Conservation (phyloP, 345 rosid species). For the Sonneratia caseolaris region DNA sequence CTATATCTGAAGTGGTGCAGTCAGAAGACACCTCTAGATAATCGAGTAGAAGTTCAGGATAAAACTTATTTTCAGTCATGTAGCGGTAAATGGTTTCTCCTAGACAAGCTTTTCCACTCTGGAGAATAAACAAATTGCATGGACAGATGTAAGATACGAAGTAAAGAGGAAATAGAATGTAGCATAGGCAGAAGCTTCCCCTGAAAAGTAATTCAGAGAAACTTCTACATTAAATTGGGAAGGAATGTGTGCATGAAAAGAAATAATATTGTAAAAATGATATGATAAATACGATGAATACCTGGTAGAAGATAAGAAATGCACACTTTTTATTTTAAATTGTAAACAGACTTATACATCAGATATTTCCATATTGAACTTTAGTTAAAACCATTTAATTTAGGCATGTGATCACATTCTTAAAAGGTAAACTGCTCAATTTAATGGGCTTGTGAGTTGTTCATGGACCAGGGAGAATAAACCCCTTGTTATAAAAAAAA, state of each 20-base stretch:
- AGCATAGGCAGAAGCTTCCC: too few relatives aligned
- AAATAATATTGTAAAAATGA: not conserved
- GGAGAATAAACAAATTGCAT: constrained; percentile 3
- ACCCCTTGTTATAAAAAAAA: too few relatives aligned
- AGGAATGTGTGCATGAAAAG: not conserved
- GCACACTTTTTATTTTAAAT: too few relatives aligned
- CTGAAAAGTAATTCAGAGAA: not conserved
- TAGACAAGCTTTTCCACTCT: constrained; percentile 45
- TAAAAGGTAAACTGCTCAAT: too few relatives aligned
- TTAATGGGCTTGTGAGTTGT: too few relatives aligned
- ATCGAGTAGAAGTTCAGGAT: constrained; percentile 73
- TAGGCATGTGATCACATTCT: too few relatives aligned
- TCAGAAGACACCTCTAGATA: constrained; percentile 81
- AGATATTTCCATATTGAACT: too few relatives aligned
- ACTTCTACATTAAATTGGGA: not conserved
- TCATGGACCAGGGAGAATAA: too few relatives aligned
- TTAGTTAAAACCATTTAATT: too few relatives aligned
- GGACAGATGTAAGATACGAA: not conserved
- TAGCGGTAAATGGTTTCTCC: constrained; percentile 72
- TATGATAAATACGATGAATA: not conserved
- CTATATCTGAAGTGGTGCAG: constrained; percentile 70
- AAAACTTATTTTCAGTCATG: constrained; percentile 66
- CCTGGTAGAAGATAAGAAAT: not conserved
- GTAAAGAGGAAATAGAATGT: not conserved
- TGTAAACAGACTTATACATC: too few relatives aligned